Base-by-base conservation (phyloP, 352 stramenopile species). In the Phytophthora multivora region DNA sequence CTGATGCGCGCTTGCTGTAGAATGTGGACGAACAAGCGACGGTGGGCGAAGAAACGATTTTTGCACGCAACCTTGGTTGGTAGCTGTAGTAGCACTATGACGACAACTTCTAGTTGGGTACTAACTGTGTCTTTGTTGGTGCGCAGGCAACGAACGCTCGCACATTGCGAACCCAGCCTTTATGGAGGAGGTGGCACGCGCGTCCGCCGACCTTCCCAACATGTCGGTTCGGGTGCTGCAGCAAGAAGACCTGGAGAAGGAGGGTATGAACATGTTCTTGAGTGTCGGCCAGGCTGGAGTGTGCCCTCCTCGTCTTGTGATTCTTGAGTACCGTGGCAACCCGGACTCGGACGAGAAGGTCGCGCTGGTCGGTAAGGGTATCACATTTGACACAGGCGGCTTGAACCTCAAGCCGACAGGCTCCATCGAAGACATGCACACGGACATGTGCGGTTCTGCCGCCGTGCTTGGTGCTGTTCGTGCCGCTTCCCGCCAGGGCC, bases 311-410 rank as follows among this genome's bases (percentile, higher is more conserved):
- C 88, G 88, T 15, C 86, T 96, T 16, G 87, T 95, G 26, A 80
- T 96, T 42, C 74, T 96, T 26, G 80, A 93, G 60, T 96, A 96
- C 66, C 60, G 54, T 39, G 86, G 86, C 23, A 85, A 91, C 58
- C 77, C 84, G 1, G 71, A 82, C 13, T 78, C 76, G 11, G 69
- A 87, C 6, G 71, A 90, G 12, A 88, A 77, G 45, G 69, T 95
- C 7, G 90, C 86, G 12, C 63, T 98, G 13, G 90, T 98, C 25
- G 95, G 95, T 36, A 98, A 98, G 72, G 95, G 91, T 15, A 86
- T 98, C 45, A 97, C 89, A 42, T 98, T 98, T 59, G 95, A 98
- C 72, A 97, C 93, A 0, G 95, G 95, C n/a, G 95, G 95, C 12
- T 77, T 98, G 53, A 97, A 98, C 77, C 75, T 98, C 40, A 98